These are phyloP conservation scores for Triticum dicoccoides DNA, from an alignment of 176 grass and related monocot genomes.

Conservation along the genomic window DNA sequence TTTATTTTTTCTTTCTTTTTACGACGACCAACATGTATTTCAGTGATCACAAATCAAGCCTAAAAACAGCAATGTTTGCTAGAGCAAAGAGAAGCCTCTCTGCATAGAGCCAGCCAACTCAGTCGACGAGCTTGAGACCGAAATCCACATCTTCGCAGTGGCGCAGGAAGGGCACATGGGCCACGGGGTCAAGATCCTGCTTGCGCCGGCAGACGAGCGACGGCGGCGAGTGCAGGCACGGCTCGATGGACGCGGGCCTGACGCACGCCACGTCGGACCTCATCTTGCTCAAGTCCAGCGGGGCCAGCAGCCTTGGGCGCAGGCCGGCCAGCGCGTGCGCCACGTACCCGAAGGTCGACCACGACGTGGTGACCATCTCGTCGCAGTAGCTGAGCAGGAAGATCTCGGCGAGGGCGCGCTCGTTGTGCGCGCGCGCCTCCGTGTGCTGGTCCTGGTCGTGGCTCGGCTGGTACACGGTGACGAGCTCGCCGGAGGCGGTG, in stretches of 20 bases:
- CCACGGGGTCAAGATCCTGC: constrained; percentile 31
- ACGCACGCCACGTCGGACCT: constrained; percentile 42
- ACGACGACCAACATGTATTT: too few species aligned
- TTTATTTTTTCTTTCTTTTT: too few species aligned
- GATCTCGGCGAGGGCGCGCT: constrained; percentile 70
- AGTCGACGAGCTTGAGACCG: constrained; percentile 62
- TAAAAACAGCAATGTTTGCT: too few species aligned
- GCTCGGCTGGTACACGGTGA: constrained; percentile 61
- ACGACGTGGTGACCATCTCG: constrained; percentile 35
- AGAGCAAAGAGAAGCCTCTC: too few species aligned
- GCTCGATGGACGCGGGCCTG: constrained; percentile 55
- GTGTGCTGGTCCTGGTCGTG: constrained; percentile 53
- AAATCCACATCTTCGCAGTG: constrained; percentile 53
- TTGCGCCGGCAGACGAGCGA: constrained; percentile 45
- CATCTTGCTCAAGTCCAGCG: neutral
- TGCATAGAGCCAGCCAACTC: neutral
- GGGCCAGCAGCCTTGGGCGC: constrained; percentile 40
- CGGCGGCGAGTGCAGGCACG: constrained; percentile 77
- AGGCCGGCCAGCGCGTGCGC: constrained; percentile 59
- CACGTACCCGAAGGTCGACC: constrained; percentile 81
- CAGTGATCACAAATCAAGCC: too few species aligned
- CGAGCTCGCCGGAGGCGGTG: constrained; percentile 50
- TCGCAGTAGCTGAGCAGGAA: constrained; percentile 59
- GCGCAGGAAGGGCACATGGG: constrained; percentile 38
- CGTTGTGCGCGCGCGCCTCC: constrained; percentile 46